Evolutionary conservation across 2,329 filamentous ascomycete species (phyloP).

Genomic region (Penicillium sp.): DNA sequence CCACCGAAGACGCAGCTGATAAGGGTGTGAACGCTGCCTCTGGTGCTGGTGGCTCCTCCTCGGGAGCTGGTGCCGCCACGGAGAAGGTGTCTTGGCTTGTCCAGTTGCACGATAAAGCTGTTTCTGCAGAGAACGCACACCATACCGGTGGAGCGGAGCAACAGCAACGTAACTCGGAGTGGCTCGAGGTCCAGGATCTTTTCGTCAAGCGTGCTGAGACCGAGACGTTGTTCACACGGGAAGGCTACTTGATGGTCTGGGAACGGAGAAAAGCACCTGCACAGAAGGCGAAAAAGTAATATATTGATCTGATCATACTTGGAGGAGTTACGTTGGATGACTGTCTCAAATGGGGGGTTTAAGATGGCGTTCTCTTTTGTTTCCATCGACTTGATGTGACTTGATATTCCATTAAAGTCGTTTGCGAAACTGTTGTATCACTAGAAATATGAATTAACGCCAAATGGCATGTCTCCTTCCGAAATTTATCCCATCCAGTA

Average conservation of each 20-base stretch:
- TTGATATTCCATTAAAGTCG: not conserved
- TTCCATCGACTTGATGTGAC: not conserved
- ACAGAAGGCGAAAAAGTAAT: constrained; percentile 46
- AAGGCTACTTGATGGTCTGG: constrained; percentile 97
- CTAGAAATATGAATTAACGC: constrained; percentile 23
- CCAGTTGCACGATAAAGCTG: constrained; percentile 80
- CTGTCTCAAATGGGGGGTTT: not conserved
- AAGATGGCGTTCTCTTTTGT: constrained; percentile 8
- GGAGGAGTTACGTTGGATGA: not conserved
- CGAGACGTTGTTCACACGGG: constrained; percentile 88
- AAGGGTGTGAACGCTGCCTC: constrained; percentile 46
- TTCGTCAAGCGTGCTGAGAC: constrained; percentile 88
- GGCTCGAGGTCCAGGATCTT: constrained; percentile 92
- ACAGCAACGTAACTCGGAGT: constrained; percentile 68
- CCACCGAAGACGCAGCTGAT: constrained; percentile 48
- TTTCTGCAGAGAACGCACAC: constrained; percentile 46
- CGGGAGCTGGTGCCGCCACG: constrained; percentile 80
- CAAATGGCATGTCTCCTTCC: not conserved
- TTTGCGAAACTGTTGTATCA: constrained; percentile 19
- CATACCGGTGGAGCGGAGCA: constrained; percentile 37
- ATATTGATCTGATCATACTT: not conserved
- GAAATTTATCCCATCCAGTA: not conserved
- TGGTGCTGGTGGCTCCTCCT: constrained; percentile 45
- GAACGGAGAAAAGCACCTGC: constrained; percentile 70
- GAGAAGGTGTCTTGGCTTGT: constrained; percentile 96